Evolutionary conservation across 345 rosid genomes (phyloP), one percentile per base, ranked within the genome.

Genomic region (Arabidopsis arenosa): DNA sequence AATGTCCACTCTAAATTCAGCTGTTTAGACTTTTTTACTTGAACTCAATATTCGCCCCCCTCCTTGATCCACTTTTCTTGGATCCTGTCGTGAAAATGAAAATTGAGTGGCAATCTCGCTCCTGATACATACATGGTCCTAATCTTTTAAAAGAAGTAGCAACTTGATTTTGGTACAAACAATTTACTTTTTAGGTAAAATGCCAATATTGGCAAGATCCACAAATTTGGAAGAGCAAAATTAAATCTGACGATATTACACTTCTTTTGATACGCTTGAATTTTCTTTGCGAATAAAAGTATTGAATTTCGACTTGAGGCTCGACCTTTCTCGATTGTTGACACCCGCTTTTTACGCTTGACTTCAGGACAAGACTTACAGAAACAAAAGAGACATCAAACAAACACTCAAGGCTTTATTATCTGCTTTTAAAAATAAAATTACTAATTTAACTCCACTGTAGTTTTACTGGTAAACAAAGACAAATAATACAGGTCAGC

Each of bases 151-250:
- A 48, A 37, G 18, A 63, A 62, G 6, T 26, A 54, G 11, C 44
- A 33, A 10, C 30, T 17, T 49, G 10, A 28, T 0, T 28, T 37
- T 51, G 5, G 41, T 12, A 54, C 56, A 15, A 13, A 1, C 15
- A 32, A 3, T 23, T 44, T 23, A 44, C 65, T 18, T 33, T 14
- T 45, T 5, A 21, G 32, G 66, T 66, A 8, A 47, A 17, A 32
- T 57, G 59, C 66, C 41, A 74, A 36, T 56, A 45, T 23, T 56
- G 41, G 11, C 32, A 47, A 37, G 30, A 66, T n/a, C 49, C 65
- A 48, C 67, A 58, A 48, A 23, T 57, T 47, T 56, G 66, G 66
- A 66, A 39, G 10, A 65, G 15, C 64, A 74, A 9, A 56, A 37
- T 14, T 54, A 32, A 57, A 23, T 18, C 7, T 17, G 47, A 59